phyloP scores from a whole-genome alignment of 805 yeast genomes.

The Saccharomycopsis javanensis region DNA sequence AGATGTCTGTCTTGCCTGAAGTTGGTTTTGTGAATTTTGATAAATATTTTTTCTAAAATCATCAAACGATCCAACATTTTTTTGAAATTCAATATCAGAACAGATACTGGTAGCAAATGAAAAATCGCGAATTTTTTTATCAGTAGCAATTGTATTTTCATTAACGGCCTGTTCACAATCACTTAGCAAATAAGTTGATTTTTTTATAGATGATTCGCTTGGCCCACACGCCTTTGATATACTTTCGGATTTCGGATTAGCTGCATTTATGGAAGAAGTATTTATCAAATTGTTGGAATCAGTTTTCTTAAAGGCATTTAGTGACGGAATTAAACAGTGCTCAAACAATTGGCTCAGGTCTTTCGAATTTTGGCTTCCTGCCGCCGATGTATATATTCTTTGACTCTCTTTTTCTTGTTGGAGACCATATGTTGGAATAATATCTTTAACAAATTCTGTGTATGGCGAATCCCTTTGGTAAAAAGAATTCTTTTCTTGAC shows the following conservation, averaged over 20 bases:
- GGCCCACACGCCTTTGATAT: not conserved
- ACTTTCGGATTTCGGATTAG: not conserved
- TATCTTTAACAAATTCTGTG: not conserved
- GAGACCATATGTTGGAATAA: not conserved
- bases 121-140: conserved; percentile 6
- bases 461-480: conserved; percentile 1
- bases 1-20: conserved; percentile 7
- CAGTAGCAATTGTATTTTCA: not conserved
- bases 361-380: too few relatives aligned
- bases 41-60: conserved; percentile 2
- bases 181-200: not conserved
- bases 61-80: conserved; percentile 3
- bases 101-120: conserved; percentile 18
- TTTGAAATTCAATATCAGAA: conserved; percentile 16
- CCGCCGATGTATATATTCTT: too few relatives aligned
- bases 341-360: too few relatives aligned
- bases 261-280: too few relatives aligned
- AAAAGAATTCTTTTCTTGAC: not conserved
- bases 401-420: not conserved
- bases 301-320: too few relatives aligned
- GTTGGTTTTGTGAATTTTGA: not conserved
- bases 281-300: too few relatives aligned
- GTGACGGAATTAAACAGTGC: too few relatives aligned
- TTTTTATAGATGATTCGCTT: not conserved
- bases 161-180: not conserved